Evolutionary conservation across 2,329 filamentous ascomycete genomes (phyloP), one percentile per base, ranked within the genome.

Genomic region (Trichoderma citrinoviride): DNA sequence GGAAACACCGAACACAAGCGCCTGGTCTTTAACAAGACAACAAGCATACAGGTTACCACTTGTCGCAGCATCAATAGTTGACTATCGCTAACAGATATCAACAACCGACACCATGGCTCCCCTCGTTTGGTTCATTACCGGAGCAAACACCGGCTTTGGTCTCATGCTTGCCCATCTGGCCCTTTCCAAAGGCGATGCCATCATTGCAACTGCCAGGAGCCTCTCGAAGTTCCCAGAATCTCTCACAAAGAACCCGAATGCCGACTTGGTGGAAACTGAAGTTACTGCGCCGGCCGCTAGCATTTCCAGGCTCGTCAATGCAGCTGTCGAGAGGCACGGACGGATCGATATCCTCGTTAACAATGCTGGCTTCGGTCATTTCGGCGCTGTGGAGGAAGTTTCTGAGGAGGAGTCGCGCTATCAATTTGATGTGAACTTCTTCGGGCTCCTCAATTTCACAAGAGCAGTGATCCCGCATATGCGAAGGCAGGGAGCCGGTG

Each of bases 341-440:
- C 80, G 82, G 6, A 74, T 89, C 50, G 85, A 89, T 71, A 81
- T 87, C 0, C 81, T 87, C 5, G 80, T 86, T 66, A 87, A 87
- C 74, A 87, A 87, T 56, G 85, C 85, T 3, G 86, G 85, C 1
- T 87, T 85, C 66, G 82, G 82, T 17, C 74, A 85, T 1, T 70
- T 74, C 6, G 83, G 81, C 10, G 79, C 81, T 0, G 80, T 86
- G 56, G 85, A 88, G 69, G 80, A 81, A 7, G 71, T 83, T 2
- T 75, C 76, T 0, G 78, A 85, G 1, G 71, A 77, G 2, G 78
- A 85, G 40, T 80, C 85, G 46, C 77, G 80, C 2, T 78, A 72
- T 4, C 82, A 87, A 69, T 81, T 88, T 73, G 83, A 88, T 55
- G 80, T 85, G 65, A 88, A 88, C 70, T 83, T 87, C 71, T 86